These are phyloP conservation scores for Oleoguttula mirabilis DNA, from an alignment of 495 filamentous ascomycete species.

Conservation along the genomic window DNA sequence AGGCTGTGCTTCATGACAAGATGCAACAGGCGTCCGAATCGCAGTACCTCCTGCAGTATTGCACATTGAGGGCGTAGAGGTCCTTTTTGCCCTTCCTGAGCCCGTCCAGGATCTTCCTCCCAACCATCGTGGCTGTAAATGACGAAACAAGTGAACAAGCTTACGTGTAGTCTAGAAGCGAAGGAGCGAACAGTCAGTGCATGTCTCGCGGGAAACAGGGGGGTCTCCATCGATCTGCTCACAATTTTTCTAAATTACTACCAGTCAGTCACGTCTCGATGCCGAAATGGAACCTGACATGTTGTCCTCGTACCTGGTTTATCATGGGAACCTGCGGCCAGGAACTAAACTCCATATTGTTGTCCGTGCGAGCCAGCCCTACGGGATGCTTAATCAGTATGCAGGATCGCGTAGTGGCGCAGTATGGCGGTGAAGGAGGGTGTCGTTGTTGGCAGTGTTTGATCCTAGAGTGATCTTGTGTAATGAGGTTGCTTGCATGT, in stretches of 20 bases:
- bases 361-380: conserved; percentile 94
- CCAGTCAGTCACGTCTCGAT: too few relatives aligned
- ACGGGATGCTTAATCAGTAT: conserved; percentile 12
- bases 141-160: too few relatives aligned
- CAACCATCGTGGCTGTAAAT: conserved; percentile 14
- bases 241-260: too few relatives aligned
- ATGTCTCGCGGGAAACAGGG: too few relatives aligned
- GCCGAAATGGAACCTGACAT: too few relatives aligned
- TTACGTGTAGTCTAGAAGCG: too few relatives aligned
- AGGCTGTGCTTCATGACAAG: neutral
- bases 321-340: conserved; percentile 89
- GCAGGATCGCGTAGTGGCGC: conserved; percentile 14
- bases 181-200: too few relatives aligned
- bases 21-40: neutral
- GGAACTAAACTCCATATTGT: conserved; percentile 85
- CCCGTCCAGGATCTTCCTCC: conserved; percentile 15
- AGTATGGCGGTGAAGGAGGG: too few relatives aligned
- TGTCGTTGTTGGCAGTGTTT: too few relatives aligned
- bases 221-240: too few relatives aligned
- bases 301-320: too few relatives aligned
- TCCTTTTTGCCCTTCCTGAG: conserved; percentile 19
- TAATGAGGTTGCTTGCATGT: conserved; percentile 1
- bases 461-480: too few relatives aligned
- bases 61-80: conserved; percentile 19
- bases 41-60: conserved; percentile 20